These are phyloP conservation scores for Coemansia sp. DNA, from an alignment of 192 early-diverging fungal species.

Conservation along the genomic window DNA sequence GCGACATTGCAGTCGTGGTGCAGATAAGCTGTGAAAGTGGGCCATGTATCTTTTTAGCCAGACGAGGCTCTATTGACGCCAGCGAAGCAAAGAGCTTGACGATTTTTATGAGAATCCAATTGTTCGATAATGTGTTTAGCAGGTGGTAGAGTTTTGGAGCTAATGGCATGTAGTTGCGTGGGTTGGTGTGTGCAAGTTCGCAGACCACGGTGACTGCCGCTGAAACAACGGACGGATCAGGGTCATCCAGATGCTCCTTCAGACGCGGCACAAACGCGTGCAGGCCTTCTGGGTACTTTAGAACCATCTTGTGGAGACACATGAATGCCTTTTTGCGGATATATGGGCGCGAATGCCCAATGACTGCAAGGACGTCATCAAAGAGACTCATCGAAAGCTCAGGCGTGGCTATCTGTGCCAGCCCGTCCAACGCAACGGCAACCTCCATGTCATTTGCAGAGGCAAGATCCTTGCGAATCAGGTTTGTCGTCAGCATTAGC, in stretches of 20 bases:
- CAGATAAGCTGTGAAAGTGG: constrained; percentile 84
- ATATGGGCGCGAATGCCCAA: constrained; percentile 91
- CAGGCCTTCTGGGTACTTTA: constrained; percentile 89
- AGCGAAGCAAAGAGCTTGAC: constrained; percentile 95
- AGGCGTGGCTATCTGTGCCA: constrained; percentile 89
- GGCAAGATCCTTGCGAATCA: constrained; percentile 95
- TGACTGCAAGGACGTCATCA: constrained; percentile 81
- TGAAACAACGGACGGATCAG: constrained; percentile 90
- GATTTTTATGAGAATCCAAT: constrained; percentile 99
- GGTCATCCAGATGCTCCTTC: constrained; percentile 86
- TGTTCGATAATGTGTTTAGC: constrained; percentile 87
- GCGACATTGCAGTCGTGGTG: constrained; percentile 90
- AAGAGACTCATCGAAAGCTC: constrained; percentile 87
- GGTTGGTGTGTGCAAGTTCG: constrained; percentile 91
- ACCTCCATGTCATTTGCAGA: constrained; percentile 82
- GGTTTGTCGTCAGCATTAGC: constrained; percentile 93
- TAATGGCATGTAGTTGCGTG: constrained; percentile 89
- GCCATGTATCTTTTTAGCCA: constrained; percentile 84
- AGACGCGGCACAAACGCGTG: constrained; percentile 77
- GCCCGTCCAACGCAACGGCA: constrained; percentile 85
- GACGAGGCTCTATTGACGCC: constrained; percentile 88
- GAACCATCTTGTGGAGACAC: constrained; percentile 83
- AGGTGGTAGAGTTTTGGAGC: constrained; percentile 93
- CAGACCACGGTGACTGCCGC: constrained; percentile 95
- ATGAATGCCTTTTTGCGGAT: constrained; percentile 90